Conservation (phyloP, 208 protist genomes). For the Pavlovales sp. region DNA sequence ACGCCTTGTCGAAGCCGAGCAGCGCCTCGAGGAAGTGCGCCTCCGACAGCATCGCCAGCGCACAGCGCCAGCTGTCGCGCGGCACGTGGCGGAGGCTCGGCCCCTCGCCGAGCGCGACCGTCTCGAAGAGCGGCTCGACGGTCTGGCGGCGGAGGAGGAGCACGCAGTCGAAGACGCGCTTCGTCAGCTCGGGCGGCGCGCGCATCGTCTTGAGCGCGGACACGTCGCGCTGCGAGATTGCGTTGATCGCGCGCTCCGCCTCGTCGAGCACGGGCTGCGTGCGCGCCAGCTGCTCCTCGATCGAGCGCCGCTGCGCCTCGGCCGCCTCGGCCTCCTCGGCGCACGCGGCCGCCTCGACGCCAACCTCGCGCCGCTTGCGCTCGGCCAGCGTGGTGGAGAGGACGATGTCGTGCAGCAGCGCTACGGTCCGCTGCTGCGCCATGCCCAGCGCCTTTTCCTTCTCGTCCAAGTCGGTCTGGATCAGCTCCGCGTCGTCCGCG, state of each 20-base stretch:
- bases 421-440: constrained; percentile 46
- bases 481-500: constrained; percentile 53
- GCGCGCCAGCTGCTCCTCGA: constrained; percentile 44
- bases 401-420: constrained; percentile 48
- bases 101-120: not conserved
- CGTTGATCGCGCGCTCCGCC: constrained; percentile 45
- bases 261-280: constrained; percentile 34
- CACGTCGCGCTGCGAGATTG: constrained; percentile 59
- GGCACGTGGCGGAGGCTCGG: not conserved
- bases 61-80: constrained; percentile 20
- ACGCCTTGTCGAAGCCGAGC: constrained; percentile 69
- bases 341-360: constrained; percentile 35
- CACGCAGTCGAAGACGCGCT: constrained; percentile 95
- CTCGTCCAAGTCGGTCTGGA: constrained; percentile 56
- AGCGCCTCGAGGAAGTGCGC: constrained; percentile 62
- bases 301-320: constrained; percentile 37
- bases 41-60: constrained; percentile 63
- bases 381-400: constrained; percentile 55
- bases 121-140: not conserved
- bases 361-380: constrained; percentile 71
- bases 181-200: constrained; percentile 89
- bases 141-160: constrained; percentile 70
- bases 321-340: constrained; percentile 45
- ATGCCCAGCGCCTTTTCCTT: constrained; percentile 55
- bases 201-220: constrained; percentile 77